Evolutionary conservation across 108 stramenopile species (phyloP), one percentile per base, ranked within the genome.

Genomic region (Skeletonema tropicum): DNA sequence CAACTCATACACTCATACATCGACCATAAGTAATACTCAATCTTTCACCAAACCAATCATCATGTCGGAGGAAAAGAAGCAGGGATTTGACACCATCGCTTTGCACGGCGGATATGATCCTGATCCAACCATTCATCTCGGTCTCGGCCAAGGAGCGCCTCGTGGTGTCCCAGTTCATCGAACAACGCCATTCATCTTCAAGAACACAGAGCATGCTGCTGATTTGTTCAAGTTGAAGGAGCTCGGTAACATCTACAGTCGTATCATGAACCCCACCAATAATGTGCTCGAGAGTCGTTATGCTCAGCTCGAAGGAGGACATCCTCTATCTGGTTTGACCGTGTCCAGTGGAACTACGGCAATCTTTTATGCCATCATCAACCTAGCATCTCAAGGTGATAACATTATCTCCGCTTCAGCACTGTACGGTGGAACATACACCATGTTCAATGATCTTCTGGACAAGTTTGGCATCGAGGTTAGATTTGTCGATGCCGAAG

Each of bases 161-260:
- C 88, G 93, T 0, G 96, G 89, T 1, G 84, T 90, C 48, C 94
- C 97, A 0, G 29, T 97, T 5, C 88, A 90, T 66, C 86, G 86
- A 17, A 90, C 97, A 3, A 88, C 91, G 8, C 83, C 90, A 14
- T 97, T 76, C 77, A 68, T 75, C 45, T 97, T 97, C 75, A 80
- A 84, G 55, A 66, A 66, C 64, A 79, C 92, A 11, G 92, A 93
- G 57, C 92, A 94, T 74, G 97, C 89, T 7, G 94, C 90, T 11
- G 80, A 86, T 46, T 84, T 97, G 66, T 97, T 97, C 76, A 83
- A 76, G 26, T 73, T 97, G 69, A 70, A 89, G 42, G 93, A 96
- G 73, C 70, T 96, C 31, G 97, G 97, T 14, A 90, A 91, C 80
- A 97, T 97, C 58, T 97, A 97, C 85, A 82, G 70, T 29, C 64